Evolutionary conservation across 192 early-diverging fungal genomes (phyloP).

Genomic region (Coemansia sp.): DNA sequence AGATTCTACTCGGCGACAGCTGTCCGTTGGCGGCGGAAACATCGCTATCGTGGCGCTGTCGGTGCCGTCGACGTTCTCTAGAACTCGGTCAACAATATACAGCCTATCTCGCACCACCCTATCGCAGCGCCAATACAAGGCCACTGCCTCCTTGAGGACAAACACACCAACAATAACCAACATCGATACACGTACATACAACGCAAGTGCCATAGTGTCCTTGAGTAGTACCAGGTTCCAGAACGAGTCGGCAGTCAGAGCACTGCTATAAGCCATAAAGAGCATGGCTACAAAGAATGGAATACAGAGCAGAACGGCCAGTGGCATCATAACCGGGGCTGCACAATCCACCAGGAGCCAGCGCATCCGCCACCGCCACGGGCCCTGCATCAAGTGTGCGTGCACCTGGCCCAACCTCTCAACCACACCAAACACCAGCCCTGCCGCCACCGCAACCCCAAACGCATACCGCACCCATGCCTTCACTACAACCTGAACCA

Average conservation of each 20-base stretch:
- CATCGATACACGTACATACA: neutral
- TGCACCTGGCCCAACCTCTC: too few species aligned
- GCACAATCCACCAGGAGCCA: neutral
- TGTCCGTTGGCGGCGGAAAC: too few species aligned
- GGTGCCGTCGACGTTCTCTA: constrained; percentile 9
- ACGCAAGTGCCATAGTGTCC: neutral
- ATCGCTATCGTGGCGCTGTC: neutral
- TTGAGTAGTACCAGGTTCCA: neutral
- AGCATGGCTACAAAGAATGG: neutral
- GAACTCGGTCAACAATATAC: neutral
- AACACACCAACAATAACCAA: neutral
- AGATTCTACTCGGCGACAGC: too few species aligned
- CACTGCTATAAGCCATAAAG: neutral
- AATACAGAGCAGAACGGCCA: neutral
- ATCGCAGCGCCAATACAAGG: neutral
- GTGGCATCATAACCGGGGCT: neutral
- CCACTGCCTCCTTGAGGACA: neutral
- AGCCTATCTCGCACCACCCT: neutral
- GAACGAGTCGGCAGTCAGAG: neutral
- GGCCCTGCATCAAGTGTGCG: neutral
- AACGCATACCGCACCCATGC: too few species aligned
- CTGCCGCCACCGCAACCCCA: too few species aligned
- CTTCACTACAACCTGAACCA: too few species aligned
- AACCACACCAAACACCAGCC: too few species aligned
- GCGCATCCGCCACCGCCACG: neutral